Evolutionary conservation across 371 early-diverging fungal species (phyloP), one percentile per base, ranked within the genome.

Genomic region (Coemansia sp.): DNA sequence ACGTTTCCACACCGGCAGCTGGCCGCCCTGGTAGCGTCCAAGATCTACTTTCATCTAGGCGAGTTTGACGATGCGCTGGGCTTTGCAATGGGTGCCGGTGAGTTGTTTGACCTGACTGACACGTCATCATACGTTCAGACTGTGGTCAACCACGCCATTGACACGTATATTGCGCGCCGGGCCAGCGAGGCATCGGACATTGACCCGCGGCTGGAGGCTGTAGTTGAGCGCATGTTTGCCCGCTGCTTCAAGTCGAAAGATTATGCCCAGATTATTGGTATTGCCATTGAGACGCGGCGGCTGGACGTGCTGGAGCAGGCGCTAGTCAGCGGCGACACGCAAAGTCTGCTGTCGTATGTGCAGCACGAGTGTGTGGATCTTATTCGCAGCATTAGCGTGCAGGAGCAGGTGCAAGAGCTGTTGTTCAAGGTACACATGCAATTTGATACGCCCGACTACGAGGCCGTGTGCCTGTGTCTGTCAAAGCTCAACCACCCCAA

Each of bases 41-140:
- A 98, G 87, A 94, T 95, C 77, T 59, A 67, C 67, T 73, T 82
- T 59, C 93, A 98, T 65, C 84, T 97, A 40, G 97, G 96, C 57
- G 97, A 95, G 72, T 91, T 90, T 63, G 94, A 97, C 54, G 96
- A 97, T 53, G 95, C 97, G 3, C 83, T 98, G 59, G 85, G 87
- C 28, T 98, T 95, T 87, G 98, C 98, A 12, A 83, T 98, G 44
- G 95, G 94, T 37, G 97, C 98, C n/a, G 96, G 93, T 42, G 79
- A 89, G 69, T 82, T 90, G 50, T 95, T 98, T 83, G 91, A 96
- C 71, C 80, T 90, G 42, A 74, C 86, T 8, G 88, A 88, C 26
- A 87, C 87, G 52, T 89, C 90, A 8, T 91, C 95, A 84, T 98
- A 91, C 71, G 93, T 94, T 21, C 92, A 94, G 72, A 97, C 98